Percentiles rank a stretch among this genome's conserved stretches.
phyloP scores from a whole-genome alignment of 352 stramenopile genomes.

The Globisporangium solare region DNA sequence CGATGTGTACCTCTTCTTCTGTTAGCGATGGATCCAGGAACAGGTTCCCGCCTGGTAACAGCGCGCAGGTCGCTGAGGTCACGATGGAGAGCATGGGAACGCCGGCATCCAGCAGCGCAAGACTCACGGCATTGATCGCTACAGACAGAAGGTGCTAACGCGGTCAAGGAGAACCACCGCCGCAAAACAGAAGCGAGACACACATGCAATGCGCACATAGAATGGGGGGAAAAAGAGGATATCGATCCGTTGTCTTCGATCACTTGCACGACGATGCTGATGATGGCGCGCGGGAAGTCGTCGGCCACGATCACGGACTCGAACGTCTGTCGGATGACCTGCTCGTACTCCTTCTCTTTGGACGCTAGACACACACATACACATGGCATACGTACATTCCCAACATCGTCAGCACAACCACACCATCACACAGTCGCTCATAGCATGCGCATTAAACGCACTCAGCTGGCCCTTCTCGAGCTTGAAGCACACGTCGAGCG shows the following conservation, averaged over 20 bases:
- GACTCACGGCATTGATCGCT: constrained; percentile 71
- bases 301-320: constrained; percentile 60
- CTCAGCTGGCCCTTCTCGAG: constrained; percentile 71
- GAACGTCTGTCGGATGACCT: constrained; percentile 78
- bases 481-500: constrained; percentile 78
- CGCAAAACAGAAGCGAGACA: constrained; percentile 6
- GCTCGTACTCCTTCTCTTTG: constrained; percentile 84
- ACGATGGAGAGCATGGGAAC: constrained; percentile 72
- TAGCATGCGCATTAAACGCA: constrained; percentile 18
- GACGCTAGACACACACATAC: constrained; percentile 28
- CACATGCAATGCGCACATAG: constrained; percentile 12
- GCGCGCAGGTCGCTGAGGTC: constrained; percentile 60
- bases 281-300: constrained; percentile 75
- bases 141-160: constrained; percentile 57
- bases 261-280: constrained; percentile 84
- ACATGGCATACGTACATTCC: too few relatives aligned
- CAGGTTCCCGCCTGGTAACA: constrained; percentile 57
- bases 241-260: constrained; percentile 80
- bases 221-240: constrained; percentile 30
- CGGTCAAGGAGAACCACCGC: constrained; percentile 36
- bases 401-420: background rate
- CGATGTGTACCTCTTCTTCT: constrained; percentile 64
- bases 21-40: constrained; percentile 60
- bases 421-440: background rate
- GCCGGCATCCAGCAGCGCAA: constrained; percentile 77